These are phyloP conservation scores for Botryotinia narcissicola DNA, from an alignment of 2,329 filamentous ascomycete species.

Conservation along the genomic window DNA sequence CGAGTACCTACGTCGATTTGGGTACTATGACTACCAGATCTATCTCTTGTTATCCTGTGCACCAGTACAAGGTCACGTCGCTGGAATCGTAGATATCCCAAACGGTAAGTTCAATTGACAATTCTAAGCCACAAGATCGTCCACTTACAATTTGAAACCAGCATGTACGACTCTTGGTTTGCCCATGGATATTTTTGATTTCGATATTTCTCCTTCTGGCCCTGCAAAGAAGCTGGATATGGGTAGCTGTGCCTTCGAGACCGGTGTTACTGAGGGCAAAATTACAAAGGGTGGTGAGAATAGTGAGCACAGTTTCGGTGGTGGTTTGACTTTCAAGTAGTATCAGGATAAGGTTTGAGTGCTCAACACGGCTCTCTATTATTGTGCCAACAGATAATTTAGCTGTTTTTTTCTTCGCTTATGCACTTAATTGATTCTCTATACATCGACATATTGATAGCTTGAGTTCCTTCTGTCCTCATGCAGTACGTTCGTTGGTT, in stretches of 20 bases:
- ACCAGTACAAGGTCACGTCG: conserved; percentile 83
- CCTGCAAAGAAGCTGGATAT: conserved; percentile 62
- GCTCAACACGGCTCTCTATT: neutral
- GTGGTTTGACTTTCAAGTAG: conserved; percentile 50
- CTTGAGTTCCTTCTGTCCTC: neutral
- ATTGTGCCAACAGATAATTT: neutral
- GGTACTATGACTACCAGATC: conserved; percentile 71
- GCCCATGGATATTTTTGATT: conserved; percentile 93
- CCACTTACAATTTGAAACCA: conserved; percentile 19
- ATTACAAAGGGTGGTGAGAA: conserved; percentile 47
- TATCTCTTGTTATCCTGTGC: conserved; percentile 84
- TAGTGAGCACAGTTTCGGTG: conserved; percentile 50
- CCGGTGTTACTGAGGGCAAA: conserved; percentile 46
- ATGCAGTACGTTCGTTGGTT: neutral
- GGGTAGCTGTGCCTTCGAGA: conserved; percentile 67
- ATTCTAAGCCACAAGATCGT: neutral
- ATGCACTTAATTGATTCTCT: neutral
- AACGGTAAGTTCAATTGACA: conserved; percentile 47
- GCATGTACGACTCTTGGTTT: conserved; percentile 85
- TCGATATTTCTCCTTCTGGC: conserved; percentile 72
- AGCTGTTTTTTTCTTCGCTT: neutral
- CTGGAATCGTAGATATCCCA: conserved; percentile 86
- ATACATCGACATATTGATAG: neutral
- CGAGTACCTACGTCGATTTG: conserved; percentile 75
- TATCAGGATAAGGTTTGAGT: neutral